Base-by-base conservation (phyloP, 139 green algal genomes). In the Microglena sp. region DNA sequence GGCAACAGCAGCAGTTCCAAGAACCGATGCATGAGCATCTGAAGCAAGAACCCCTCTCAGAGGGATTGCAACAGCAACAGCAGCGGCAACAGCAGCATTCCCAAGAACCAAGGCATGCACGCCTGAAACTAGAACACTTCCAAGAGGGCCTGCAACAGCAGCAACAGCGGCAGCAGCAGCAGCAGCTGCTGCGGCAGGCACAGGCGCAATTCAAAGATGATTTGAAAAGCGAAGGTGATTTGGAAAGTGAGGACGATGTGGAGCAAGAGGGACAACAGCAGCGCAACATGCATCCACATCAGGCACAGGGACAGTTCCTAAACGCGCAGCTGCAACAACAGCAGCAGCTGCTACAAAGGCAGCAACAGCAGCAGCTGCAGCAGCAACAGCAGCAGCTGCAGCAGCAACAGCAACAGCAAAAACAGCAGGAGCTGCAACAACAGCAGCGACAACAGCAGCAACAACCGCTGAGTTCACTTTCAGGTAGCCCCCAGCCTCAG, bases 91-190 rank as follows among this genome's bases (percentile, higher is more conserved):
- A 43, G 7, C 34, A 70, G 22, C n/a, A 66, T 26, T 18, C 71
- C 57, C 8, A 22, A 29, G 15, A 40, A 55, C 6, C 11, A 27
- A 11, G 8, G 8, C 46, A 57, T 8, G 43, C 43, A 30, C 33
- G 65, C 24, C 30, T 63, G 46, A 45, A 68, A 33, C 45, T 68
- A 44, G 30, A 76, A 43, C 5, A 65, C 35, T 53, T 57, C 29
- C 32, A 69, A 65, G 26, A 57, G 18, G 33, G 55, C 40, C 56
- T 61, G 46, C 33, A 1, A 59, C 26, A 66, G 29, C 29, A 60
- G 32, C 40, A 54, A 60, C 62, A 67, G 31, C 44, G 15, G 63
- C 53, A 3, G 69, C 64, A 71, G 55, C 50, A 45, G 21, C 45
- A 55, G 30, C 31, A 57, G 43, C 70, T 66, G 53, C n/a, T n/a